phyloP scores from a whole-genome alignment of 768 basidiomycete species.

The Boletus rubroflammeus region DNA sequence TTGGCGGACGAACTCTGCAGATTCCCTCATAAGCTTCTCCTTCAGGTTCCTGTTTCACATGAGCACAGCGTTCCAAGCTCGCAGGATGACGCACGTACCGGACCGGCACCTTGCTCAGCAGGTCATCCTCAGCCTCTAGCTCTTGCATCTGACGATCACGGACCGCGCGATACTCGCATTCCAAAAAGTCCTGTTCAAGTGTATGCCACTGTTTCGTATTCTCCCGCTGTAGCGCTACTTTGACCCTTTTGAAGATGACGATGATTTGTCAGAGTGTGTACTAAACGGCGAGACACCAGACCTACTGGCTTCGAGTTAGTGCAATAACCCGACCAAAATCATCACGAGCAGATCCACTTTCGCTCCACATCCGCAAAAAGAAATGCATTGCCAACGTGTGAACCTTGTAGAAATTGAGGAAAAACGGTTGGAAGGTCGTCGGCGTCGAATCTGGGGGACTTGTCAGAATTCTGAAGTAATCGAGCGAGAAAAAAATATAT shows the following conservation, averaged over 20 bases:
- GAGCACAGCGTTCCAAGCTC: background rate
- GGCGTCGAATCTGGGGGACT: slow-evolving; percentile 59
- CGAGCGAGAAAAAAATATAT: slow-evolving; percentile 24
- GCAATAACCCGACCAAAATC: slow-evolving; percentile 80
- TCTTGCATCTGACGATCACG: slow-evolving; percentile 89
- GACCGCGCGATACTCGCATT: slow-evolving; percentile 81
- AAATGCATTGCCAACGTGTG: slow-evolving; percentile 80
- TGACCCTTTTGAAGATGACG: slow-evolving; percentile 50
- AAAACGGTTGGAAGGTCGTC: slow-evolving; percentile 81
- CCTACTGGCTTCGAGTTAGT: slow-evolving; percentile 81
- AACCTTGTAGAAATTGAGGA: slow-evolving; percentile 78
- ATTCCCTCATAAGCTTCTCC: slow-evolving; percentile 83
- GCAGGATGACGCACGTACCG: slow-evolving; percentile 46
- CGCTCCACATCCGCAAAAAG: slow-evolving; percentile 91
- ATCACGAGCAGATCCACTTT: slow-evolving; percentile 70
- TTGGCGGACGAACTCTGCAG: slow-evolving; percentile 83
- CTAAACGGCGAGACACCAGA: slow-evolving; percentile 15
- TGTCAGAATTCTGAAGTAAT: slow-evolving; percentile 1
- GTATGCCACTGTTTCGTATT: slow-evolving; percentile 77
- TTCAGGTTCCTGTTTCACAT: slow-evolving; percentile 64
- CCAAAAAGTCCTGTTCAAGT: slow-evolving; percentile 77
- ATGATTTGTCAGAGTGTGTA: slow-evolving; percentile 6
- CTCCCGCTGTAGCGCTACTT: slow-evolving; percentile 71
- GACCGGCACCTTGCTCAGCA: slow-evolving; percentile 81
- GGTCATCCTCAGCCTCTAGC: slow-evolving; percentile 82